Conservation (phyloP, 2,329 filamentous ascomycete species). For the Trichoderma koningiopsis region DNA sequence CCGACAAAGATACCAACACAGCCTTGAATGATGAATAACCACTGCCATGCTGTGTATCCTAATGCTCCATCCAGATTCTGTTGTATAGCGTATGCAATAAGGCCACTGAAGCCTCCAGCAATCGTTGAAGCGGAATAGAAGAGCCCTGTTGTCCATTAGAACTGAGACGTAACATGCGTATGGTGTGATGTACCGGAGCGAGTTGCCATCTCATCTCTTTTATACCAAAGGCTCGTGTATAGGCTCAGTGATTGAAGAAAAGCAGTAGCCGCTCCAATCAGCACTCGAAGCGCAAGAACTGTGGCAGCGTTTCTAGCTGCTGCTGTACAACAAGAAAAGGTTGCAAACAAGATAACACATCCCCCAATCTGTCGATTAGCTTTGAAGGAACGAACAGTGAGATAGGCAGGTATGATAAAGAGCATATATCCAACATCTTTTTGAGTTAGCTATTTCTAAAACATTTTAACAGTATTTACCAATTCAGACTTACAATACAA, state of each 20-base stretch:
- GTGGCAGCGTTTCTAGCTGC: neutral
- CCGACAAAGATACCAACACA: conserved; percentile 15
- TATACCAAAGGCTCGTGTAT: conserved; percentile 15
- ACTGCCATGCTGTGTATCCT: neutral
- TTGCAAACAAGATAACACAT: conserved; percentile 11
- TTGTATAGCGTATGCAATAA: conserved; percentile 7
- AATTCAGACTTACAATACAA: neutral
- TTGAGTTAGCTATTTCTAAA: neutral
- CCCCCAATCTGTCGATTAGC: conserved; percentile 8
- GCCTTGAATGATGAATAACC: neutral
- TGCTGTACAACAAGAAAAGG: conserved; percentile 15
- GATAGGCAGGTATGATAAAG: neutral
- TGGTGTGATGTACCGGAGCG: neutral
- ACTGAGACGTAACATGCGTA: no score
- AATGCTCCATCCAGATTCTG: neutral
- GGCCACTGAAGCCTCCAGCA: neutral
- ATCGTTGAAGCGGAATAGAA: conserved; percentile 4
- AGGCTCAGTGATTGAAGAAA: conserved; percentile 3
- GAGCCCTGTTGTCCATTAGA: neutral
- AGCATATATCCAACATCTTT: conserved; percentile 10
- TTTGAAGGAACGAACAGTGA: conserved; percentile 4
- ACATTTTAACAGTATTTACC: neutral
- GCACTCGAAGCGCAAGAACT: neutral
- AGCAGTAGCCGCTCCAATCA: conserved; percentile 1
- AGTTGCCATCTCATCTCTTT: conserved; percentile 3